phyloP scores from a whole-genome alignment of 331 rosid species.

The Saraca asoca region DNA sequence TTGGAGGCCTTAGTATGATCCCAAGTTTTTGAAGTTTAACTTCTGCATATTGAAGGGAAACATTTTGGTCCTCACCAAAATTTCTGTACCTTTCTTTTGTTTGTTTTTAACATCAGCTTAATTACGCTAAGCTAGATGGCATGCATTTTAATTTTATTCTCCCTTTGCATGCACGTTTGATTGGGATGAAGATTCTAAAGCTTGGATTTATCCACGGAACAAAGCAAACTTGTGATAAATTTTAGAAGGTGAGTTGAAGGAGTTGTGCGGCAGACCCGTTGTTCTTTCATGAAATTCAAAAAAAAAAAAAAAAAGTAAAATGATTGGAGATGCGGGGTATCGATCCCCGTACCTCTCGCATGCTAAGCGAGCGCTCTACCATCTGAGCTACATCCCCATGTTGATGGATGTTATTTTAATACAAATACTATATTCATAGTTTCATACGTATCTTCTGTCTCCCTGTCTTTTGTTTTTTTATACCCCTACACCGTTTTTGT shows the following conservation, averaged over 20 bases:
- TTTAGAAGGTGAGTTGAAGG: conserved; percentile 47
- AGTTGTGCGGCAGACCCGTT: conserved; percentile 68
- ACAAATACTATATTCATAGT: no score
- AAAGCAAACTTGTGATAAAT: conserved; percentile 53
- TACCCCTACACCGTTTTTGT: background rate
- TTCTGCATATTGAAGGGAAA: background rate
- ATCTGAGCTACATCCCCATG: conserved; percentile 62
- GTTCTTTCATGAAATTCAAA: conserved; percentile 41
- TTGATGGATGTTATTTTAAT: no score
- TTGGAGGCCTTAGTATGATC: conserved; percentile 11
- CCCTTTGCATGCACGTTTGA: conserved; percentile 21
- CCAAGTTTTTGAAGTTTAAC: background rate
- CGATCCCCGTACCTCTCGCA: conserved; percentile 82
- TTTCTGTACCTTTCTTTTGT: conserved; percentile 3
- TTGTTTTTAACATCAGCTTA: background rate
- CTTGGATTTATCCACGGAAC: conserved; percentile 83
- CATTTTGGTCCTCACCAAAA: background rate
- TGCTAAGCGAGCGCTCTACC: conserved; percentile 78
- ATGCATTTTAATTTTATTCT: background rate
- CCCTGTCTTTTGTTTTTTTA: background rate
- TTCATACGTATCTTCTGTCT: no score
- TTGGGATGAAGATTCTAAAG: conserved; percentile 67
- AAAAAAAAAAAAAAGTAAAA: conserved; percentile 25
- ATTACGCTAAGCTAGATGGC: conserved; percentile 5
- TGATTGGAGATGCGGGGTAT: conserved; percentile 7